Evolutionary conservation across 2,329 filamentous ascomycete genomes (phyloP), one percentile per base, ranked within the genome.

Genomic region (Lasiodiplodia sp.): DNA sequence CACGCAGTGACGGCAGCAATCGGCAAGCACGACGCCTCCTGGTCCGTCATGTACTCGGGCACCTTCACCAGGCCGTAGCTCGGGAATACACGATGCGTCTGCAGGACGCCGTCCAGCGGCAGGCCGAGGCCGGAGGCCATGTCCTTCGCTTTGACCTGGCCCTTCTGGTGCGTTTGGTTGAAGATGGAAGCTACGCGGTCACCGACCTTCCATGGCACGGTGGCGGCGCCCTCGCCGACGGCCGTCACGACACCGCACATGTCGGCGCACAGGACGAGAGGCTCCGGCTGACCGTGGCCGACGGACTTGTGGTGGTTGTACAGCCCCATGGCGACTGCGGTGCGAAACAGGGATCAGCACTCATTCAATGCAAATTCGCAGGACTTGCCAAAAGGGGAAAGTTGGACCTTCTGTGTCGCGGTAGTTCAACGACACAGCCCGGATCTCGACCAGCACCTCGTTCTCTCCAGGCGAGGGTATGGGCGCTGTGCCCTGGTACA

Each of bases 171-270:
- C n/a, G 80, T 81, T 34, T 82, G 82, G 37, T 86, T 86, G 78
- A 91, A 92, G 64, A 87, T 91, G 23, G 86, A 86, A 67, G 91
- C 83, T 49, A 93, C 90, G n/a, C 89, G 87, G 68, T 91, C 87
- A 69, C 90, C 90, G 18, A 81, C 78, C 66, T 83, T 82, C 81
- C 87, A 87, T 6, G 80, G 79, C 52, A 76, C 72, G 2, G 78
- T 80, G 6, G 80, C 78, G 51, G 73, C 69, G 2, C 79, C 81
- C 21, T 82, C 75, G 40, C 87, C 86, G 37, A 86, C 73, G 16
- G 83, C 77, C 2, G 87, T 80, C 56, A 92, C 81, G 10, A 83
- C 83, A 55, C 90, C 91, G 78, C 89, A 91, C 84, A 91, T 91
- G 78, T 93, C 91, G 25, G 89, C 91, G 77, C 88, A 90, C 1